Conservation (phyloP, 2,329 filamentous ascomycete species). For the Dothistroma septosporum region DNA sequence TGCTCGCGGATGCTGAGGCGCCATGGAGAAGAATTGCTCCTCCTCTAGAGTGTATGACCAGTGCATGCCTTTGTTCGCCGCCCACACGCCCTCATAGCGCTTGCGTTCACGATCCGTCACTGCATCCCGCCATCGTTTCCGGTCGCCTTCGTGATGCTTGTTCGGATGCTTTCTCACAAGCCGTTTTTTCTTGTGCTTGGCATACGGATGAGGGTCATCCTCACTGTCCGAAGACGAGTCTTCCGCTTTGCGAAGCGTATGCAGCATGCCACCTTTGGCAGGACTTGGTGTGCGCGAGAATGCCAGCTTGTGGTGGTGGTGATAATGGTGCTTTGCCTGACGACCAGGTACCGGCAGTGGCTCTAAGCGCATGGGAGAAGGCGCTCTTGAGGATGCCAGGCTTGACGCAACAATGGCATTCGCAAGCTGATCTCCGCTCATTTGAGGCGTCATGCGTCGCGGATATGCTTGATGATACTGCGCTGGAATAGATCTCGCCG, state of each 20-base stretch:
- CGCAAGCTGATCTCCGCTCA: constrained; percentile 62
- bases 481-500: constrained; percentile 30
- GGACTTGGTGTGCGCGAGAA: constrained; percentile 43
- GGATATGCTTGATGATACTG: constrained; percentile 35
- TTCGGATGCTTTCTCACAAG: constrained; percentile 58
- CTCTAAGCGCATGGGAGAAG: constrained; percentile 41
- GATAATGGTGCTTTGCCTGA: constrained; percentile 15
- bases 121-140: constrained; percentile 71
- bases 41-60: constrained; percentile 29
- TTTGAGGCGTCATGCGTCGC: constrained; percentile 41
- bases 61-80: constrained; percentile 65
- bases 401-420: constrained; percentile 72
- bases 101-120: constrained; percentile 70
- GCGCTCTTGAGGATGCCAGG: constrained; percentile 55
- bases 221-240: constrained; percentile 34
- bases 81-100: constrained; percentile 80
- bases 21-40: constrained; percentile 9
- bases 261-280: constrained; percentile 53
- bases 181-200: constrained; percentile 56
- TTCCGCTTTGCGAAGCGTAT: constrained; percentile 59
- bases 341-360: constrained; percentile 36
- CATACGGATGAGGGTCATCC: constrained; percentile 45
- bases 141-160: constrained; percentile 68
- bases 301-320: constrained; percentile 25
- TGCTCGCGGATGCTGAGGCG: constrained; percentile 10